phyloP scores from a whole-genome alignment of 768 basidiomycete species.

The Leucogyrophana mollusca region DNA sequence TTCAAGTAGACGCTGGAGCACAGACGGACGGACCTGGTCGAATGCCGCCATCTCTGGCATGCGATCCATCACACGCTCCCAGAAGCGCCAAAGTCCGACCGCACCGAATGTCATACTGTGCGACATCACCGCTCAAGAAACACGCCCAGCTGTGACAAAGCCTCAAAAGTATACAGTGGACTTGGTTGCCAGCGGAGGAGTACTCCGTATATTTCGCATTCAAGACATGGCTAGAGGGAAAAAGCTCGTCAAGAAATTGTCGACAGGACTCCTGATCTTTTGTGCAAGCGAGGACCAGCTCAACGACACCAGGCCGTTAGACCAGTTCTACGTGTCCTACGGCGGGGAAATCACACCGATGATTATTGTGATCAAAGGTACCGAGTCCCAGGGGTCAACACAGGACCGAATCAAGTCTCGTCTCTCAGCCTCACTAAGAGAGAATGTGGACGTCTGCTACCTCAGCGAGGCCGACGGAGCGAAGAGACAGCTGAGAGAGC shows the following conservation, averaged over 20 bases:
- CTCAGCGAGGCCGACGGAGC: conserved; percentile 3
- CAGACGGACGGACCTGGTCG: conserved; percentile 23
- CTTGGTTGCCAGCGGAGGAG: conserved; percentile 6
- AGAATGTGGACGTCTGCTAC: conserved; percentile 4
- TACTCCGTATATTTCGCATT: conserved; percentile 24
- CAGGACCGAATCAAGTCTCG: conserved; percentile 19
- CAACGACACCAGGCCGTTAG: conserved; percentile 21
- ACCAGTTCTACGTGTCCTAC: conserved; percentile 23
- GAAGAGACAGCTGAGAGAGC: conserved; percentile 6
- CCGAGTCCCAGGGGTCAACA: conserved; percentile 9
- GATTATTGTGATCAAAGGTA: conserved; percentile 22
- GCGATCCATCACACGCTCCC: conserved; percentile 21
- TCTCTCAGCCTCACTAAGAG: conserved; percentile 4
- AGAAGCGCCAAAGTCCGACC: conserved; percentile 6
- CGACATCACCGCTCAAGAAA: conserved; percentile 10
- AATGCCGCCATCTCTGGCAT: conserved; percentile 25
- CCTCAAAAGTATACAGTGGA: conserved; percentile 20
- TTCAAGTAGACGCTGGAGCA: conserved; percentile 24
- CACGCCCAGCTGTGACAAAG: conserved; percentile 6
- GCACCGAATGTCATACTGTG: conserved; percentile 21
- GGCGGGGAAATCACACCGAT: conserved; percentile 25
- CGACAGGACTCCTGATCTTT: conserved; percentile 26
- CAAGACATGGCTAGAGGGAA: conserved; percentile 1
- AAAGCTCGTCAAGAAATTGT: conserved; percentile 6
- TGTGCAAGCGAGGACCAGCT: conserved; percentile 13